phyloP scores from a whole-genome alignment of 2,329 filamentous ascomycete genomes.

The Ascomycota sp. region DNA sequence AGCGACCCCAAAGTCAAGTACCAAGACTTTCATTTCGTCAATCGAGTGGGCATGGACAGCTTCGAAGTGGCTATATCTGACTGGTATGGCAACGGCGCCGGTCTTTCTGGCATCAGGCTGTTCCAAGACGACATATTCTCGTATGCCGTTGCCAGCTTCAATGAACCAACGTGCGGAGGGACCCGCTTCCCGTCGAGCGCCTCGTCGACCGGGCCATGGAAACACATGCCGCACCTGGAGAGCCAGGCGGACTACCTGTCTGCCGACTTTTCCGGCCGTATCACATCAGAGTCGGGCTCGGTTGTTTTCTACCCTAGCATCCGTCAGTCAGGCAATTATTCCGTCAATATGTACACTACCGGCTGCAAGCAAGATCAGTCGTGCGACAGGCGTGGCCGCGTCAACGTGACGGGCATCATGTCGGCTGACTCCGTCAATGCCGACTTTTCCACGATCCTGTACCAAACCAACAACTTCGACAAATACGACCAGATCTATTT shows the following conservation, averaged over 20 bases:
- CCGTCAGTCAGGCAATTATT: conserved; percentile 76
- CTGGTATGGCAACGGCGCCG: conserved; percentile 74
- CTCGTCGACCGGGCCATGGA: conserved; percentile 56
- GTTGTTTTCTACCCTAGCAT: conserved; percentile 74
- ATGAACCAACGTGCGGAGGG: conserved; percentile 64
- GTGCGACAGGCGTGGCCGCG: conserved; percentile 55
- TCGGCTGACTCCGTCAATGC: conserved; percentile 23
- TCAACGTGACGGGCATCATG: conserved; percentile 63
- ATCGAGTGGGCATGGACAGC: conserved; percentile 65
- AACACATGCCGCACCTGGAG: conserved; percentile 39
- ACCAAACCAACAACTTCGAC: conserved; percentile 86
- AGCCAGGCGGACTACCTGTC: conserved; percentile 64
- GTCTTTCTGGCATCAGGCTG: conserved; percentile 68
- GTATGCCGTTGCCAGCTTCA: conserved; percentile 73
- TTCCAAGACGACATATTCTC: conserved; percentile 70
- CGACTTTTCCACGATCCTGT: conserved; percentile 42
- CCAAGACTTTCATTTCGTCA: conserved; percentile 87
- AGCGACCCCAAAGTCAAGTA: conserved; percentile 42
- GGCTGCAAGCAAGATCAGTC: conserved; percentile 66
- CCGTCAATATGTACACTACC: conserved; percentile 77
- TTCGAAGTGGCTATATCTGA: conserved; percentile 73
- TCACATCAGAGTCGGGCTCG: conserved; percentile 37
- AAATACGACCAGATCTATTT: conserved; percentile 90
- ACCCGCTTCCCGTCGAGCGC: conserved; percentile 41
- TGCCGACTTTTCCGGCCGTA: conserved; percentile 35